Conservation (phyloP, 2,329 filamentous ascomycete genomes). For the Fonsecaea erecta region DNA sequence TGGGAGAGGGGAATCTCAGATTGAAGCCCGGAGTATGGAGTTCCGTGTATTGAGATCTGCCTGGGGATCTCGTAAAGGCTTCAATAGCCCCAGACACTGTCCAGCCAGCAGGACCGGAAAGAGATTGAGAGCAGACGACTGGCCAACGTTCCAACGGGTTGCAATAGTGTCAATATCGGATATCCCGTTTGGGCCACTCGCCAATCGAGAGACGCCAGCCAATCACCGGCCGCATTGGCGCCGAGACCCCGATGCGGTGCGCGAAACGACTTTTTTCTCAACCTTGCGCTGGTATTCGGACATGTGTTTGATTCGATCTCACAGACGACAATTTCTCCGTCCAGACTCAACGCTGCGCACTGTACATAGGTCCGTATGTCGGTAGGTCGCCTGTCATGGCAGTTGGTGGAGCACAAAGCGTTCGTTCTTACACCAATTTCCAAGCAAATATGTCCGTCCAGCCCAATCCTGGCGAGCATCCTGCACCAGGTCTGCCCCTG, state of each 20-base stretch:
- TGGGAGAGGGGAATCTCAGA: background rate
- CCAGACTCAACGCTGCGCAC: background rate
- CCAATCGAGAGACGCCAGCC: conserved; percentile 10
- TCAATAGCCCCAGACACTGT: background rate
- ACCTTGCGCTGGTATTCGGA: too few species aligned
- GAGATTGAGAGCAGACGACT: conserved; percentile 1
- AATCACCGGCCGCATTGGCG: background rate
- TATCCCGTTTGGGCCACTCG: conserved; percentile 3
- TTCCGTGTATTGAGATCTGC: conserved; percentile 2
- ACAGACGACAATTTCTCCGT: background rate
- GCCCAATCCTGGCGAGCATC: background rate
- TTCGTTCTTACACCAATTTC: background rate
- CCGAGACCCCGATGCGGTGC: conserved; percentile 4
- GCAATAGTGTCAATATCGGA: conserved; percentile 17
- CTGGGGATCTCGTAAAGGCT: background rate
- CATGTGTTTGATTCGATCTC: background rate
- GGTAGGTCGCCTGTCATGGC: too few species aligned
- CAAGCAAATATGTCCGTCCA: background rate
- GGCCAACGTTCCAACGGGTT: conserved; percentile 1
- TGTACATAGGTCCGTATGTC: too few species aligned
- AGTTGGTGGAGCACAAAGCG: background rate
- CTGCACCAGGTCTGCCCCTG: background rate
- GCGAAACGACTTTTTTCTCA: background rate
- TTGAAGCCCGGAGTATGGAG: background rate
- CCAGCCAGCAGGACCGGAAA: background rate